Percentiles rank a stretch among this genome's conserved stretches.
phyloP scores from a whole-genome alignment of 139 green algal genomes.

The Trebouxia sp. region DNA sequence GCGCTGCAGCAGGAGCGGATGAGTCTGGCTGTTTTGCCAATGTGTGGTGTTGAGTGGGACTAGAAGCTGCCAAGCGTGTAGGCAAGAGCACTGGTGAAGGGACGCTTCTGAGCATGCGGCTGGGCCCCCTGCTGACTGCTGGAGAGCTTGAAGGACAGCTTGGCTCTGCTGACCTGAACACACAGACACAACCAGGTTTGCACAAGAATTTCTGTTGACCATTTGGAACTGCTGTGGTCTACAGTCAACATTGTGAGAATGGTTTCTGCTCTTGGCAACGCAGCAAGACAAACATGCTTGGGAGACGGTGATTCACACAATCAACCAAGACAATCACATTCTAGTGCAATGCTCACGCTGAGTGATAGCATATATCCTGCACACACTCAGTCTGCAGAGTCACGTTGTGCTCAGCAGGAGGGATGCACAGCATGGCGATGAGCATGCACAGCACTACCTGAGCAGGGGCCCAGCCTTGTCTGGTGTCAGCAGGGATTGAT shows the following conservation, averaged over 20 bases:
- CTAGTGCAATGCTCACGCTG: too few relatives aligned
- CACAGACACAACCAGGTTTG: not conserved
- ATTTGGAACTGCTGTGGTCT: too few relatives aligned
- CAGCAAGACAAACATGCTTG: too few relatives aligned
- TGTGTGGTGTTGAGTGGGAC: too few relatives aligned
- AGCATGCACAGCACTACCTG: not conserved
- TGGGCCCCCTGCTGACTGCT: not conserved
- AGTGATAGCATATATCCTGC: too few relatives aligned
- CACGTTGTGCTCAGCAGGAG: too few relatives aligned
- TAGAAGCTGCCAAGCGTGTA: too few relatives aligned
- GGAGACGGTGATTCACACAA: too few relatives aligned
- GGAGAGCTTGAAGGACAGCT: too few relatives aligned
- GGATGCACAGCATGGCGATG: not conserved
- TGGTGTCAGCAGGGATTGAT: not conserved
- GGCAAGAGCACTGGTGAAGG: not conserved
- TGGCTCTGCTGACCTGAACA: slow-evolving; percentile 13
- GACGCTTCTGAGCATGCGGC: not conserved
- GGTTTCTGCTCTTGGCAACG: not conserved
- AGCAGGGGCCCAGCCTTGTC: not conserved
- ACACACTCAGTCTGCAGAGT: too few relatives aligned
- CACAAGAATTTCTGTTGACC: not conserved
- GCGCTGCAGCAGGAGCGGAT: too few relatives aligned
- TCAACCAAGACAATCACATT: too few relatives aligned
- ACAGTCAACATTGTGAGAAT: not conserved
- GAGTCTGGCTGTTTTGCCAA: not conserved